Base-by-base conservation (phyloP, 1,284 basidiomycete species). In the Coniferiporia weirii region DNA sequence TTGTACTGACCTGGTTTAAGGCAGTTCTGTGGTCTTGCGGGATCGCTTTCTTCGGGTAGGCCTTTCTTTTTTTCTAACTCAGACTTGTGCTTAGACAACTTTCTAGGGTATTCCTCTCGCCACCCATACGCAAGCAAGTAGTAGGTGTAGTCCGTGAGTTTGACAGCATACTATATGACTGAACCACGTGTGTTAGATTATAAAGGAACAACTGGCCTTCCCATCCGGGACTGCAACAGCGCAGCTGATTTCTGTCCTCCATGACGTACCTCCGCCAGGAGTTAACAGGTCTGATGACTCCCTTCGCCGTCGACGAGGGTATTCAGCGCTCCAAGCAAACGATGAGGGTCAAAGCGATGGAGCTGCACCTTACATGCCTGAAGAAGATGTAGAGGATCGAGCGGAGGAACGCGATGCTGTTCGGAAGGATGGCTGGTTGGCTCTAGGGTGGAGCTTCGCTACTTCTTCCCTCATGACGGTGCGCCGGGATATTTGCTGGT, bases 141-240 rank as follows among this genome's bases (percentile, higher is more conserved):
- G 90, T 91, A 67, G 35, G 85, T 75, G 35, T n/a, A 27, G 38
- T 40, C 8, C 12, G 15, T 7, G 38, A 40, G 4, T 22, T 10
- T 35, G 17, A 54, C 54, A 20, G 10, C 52, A n/a, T 52, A 27
- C 22, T 49, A n/a, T 52, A 32, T 19, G 22, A 19, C 12, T 36
- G 27, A 43, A 50, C 15, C 34, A 20, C 49, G 62, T 12, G 19
- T 22, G 36, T 13, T 62, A 93, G 87, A 95, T 98, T 60, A 85
- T 98, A 47, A 89, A 95, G 70, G 95, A 98, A 70, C 87, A 96
- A 70, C 83, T 98, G 13, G 79, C 91, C 0, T 98, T 98, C 66
- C 95, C 95, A 0, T 94, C 91, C 0, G 96, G 96, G 20, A 97
- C 91, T n/a, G 95, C 95, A 0, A 98, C 95, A 0, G 96, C 95